Evolutionary conservation across 176 grass and related monocot genomes (phyloP), one percentile per base, ranked within the genome.

Genomic region (Oryza longistaminata): DNA sequence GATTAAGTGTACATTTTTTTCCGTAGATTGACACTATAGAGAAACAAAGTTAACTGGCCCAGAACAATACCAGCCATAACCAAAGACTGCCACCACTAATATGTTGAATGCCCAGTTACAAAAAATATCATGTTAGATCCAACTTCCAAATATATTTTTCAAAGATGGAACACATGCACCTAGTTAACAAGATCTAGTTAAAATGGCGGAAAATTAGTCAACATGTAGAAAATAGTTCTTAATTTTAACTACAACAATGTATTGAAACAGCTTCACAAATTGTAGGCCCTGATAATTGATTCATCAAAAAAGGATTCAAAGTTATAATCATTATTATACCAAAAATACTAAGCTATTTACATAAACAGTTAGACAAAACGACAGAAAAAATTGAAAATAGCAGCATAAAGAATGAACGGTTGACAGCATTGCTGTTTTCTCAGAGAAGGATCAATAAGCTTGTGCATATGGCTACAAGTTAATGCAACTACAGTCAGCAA

Each of bases 251-350:
- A 58, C n/a, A 70, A 76, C 15, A 69, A 83, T 22, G 34, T 34
- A 61, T 10, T 45, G 35, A 46, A 17, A 34, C 12, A 77, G 39
- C 10, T 44, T 12, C 37, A 69, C 27, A 74, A 75, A 9, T 11
- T 68, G 13, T 5, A 76, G 11, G 19, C 9, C 21, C 31, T 39
- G 22, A 40, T 15, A 73, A 58, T 15, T 62, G 13, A 62, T 49
- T 49, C 26, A 76, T 70, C 45, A 21, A 64, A 58, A n/a, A 88
- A 67, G 58, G 68, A 83, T 83, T 78, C 29, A 66, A 84, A 24
- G 34, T 11, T 84, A 83, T 24, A 33, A 71, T 72, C 52, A 16
- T 73, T 42, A 66, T 3, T 50, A 25, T 65, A 77, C 29, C 50
- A 62, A 27, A 2, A 64, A 64, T 33, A 35, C 19, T 62, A 64